Conservation (phyloP, 306 rosid species). For the Castanea crenata region DNA sequence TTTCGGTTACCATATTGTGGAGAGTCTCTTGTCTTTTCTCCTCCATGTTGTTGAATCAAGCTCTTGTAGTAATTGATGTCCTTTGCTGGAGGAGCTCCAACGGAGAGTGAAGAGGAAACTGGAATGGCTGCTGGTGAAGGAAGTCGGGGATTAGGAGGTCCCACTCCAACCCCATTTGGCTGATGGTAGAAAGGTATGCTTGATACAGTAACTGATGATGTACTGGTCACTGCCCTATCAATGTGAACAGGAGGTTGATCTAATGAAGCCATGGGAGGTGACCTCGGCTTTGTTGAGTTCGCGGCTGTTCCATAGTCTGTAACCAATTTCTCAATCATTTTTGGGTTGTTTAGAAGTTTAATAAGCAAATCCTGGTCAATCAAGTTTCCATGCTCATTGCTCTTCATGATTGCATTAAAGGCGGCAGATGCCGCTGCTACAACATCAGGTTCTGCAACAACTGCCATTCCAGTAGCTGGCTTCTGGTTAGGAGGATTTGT, state of each 20-base stretch:
- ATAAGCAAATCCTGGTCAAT: slow-evolving; percentile 70
- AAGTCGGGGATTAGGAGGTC: slow-evolving; percentile 42
- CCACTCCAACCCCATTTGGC: slow-evolving; percentile 35
- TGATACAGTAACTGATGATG: slow-evolving; percentile 29
- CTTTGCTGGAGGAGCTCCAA: slow-evolving; percentile 50
- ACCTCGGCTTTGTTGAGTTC: slow-evolving; percentile 37
- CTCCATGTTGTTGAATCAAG: slow-evolving; percentile 96
- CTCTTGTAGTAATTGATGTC: slow-evolving; percentile 80
- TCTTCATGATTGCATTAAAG: slow-evolving; percentile 53
- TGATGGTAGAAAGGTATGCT: slow-evolving; percentile 40
- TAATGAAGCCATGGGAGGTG: slow-evolving; percentile 39
- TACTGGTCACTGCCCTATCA: slow-evolving; percentile 31
- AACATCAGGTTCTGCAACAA: slow-evolving; percentile 43
- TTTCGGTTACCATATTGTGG: slow-evolving; percentile 41
- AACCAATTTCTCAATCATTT: slow-evolving; percentile 75
- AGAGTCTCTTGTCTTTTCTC: slow-evolving; percentile 63
- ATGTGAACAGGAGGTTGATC: slow-evolving; percentile 33
- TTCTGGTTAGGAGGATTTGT: slow-evolving; percentile 15
- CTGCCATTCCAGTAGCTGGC: slow-evolving; percentile 16
- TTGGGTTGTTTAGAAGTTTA: slow-evolving; percentile 72
- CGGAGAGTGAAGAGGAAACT: slow-evolving; percentile 32
- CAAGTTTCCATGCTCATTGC: slow-evolving; percentile 62
- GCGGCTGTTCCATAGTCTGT: slow-evolving; percentile 43
- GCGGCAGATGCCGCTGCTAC: slow-evolving; percentile 68
- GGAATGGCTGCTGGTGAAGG: slow-evolving; percentile 33